phyloP scores from a whole-genome alignment of 2,329 filamentous ascomycete genomes.

The Scopulariopsis brevicaulis region DNA sequence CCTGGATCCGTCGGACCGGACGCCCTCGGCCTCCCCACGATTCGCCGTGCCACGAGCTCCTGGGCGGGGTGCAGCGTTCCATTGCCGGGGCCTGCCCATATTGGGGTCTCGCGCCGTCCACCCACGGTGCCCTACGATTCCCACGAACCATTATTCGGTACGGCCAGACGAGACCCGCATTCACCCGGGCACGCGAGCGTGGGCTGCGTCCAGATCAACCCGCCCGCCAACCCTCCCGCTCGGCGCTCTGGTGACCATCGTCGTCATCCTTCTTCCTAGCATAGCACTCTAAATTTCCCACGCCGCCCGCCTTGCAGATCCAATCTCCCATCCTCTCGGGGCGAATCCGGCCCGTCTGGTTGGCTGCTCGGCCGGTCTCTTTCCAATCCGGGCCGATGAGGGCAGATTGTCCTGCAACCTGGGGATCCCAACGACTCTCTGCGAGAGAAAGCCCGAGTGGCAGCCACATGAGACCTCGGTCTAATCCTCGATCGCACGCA shows the following conservation, averaged over 20 bases:
- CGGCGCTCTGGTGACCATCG: neutral
- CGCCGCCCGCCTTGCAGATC: neutral
- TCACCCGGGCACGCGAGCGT: constrained; percentile 6
- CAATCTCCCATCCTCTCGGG: constrained; percentile 3
- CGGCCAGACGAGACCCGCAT: neutral
- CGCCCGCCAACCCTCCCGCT: neutral
- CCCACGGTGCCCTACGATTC: neutral
- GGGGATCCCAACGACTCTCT: neutral
- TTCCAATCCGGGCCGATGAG: neutral
- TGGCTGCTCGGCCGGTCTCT: neutral
- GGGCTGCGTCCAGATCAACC: neutral
- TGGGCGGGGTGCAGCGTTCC: neutral
- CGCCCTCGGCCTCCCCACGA: neutral
- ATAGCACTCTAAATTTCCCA: constrained; percentile 6
- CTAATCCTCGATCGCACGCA: neutral
- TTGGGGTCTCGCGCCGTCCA: neutral
- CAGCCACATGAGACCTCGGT: neutral
- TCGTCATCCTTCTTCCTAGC: constrained; percentile 1
- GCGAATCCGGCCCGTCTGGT: neutral
- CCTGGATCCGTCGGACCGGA: neutral
- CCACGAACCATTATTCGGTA: neutral
- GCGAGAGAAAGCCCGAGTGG: neutral
- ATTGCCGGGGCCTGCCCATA: neutral
- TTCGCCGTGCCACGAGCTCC: neutral
- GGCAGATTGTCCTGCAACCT: neutral